Conservation (phyloP, 2,329 filamentous ascomycete species). For the Chalaropsis thielavioides region DNA sequence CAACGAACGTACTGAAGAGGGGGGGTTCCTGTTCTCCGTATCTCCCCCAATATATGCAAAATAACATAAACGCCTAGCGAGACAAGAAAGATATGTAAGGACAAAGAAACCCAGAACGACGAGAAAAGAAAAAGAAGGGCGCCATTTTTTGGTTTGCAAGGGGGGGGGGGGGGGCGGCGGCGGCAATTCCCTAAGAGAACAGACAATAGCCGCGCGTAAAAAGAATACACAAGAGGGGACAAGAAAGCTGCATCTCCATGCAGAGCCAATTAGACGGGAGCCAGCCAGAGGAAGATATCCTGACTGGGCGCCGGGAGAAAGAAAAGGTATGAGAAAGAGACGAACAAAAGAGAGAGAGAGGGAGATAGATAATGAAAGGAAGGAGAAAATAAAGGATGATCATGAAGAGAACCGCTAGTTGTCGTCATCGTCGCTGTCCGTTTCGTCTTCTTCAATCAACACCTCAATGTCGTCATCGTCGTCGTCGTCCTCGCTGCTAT, state of each 20-base stretch:
- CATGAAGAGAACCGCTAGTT: conserved; percentile 24
- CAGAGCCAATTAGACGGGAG: neutral
- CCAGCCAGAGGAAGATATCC: neutral
- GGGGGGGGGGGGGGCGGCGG: too few species aligned
- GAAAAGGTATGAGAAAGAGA: conserved; percentile 6
- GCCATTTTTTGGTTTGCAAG: neutral
- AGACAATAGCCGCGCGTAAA: neutral
- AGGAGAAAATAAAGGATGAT: neutral
- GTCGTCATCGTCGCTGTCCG: conserved; percentile 33
- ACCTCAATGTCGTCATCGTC: conserved; percentile 28
- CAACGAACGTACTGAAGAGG: neutral
- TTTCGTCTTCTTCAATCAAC: conserved; percentile 36
- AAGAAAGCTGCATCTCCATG: neutral
- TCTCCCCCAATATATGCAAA: neutral
- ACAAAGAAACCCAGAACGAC: neutral
- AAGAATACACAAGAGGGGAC: conserved; percentile 6
- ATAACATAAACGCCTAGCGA: neutral
- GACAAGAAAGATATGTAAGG: neutral
- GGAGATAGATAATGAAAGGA: neutral
- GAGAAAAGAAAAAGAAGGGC: neutral
- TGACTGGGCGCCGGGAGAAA: neutral
- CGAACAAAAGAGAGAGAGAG: neutral
- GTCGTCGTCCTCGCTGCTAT: conserved; percentile 35
- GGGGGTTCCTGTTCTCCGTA: neutral
- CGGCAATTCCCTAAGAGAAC: neutral